These are phyloP conservation scores for Sporisorium exsertum DNA, from an alignment of 1,284 basidiomycete species.

Conservation along the genomic window DNA sequence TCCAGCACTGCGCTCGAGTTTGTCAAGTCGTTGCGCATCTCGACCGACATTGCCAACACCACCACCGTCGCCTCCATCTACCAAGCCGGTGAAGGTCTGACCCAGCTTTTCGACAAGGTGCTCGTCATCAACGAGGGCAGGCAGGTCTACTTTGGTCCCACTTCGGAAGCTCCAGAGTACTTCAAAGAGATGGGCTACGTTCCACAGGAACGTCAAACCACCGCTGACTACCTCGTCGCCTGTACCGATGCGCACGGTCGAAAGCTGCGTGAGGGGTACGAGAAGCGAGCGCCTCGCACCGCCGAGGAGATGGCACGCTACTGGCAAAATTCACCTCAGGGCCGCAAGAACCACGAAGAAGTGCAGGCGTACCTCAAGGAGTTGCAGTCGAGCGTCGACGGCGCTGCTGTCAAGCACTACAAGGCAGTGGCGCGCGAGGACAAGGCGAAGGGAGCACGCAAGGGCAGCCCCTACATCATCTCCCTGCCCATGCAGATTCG, in stretches of 20 bases:
- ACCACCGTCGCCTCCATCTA: slow-evolving; percentile 60
- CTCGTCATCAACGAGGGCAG: slow-evolving; percentile 66
- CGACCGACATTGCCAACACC: slow-evolving; percentile 45
- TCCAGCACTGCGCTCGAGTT: slow-evolving; percentile 62
- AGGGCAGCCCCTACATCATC: slow-evolving; percentile 52
- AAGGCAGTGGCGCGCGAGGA: slow-evolving; percentile 41
- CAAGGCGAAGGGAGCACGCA: slow-evolving; percentile 42
- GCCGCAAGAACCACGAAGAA: slow-evolving; percentile 42
- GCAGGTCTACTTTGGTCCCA: slow-evolving; percentile 61
- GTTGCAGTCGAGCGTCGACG: slow-evolving; percentile 16
- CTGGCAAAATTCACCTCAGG: slow-evolving; percentile 47
- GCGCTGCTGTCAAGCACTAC: slow-evolving; percentile 40
- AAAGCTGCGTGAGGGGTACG: slow-evolving; percentile 65
- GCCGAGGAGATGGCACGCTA: slow-evolving; percentile 56
- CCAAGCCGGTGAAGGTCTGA: slow-evolving; percentile 62
- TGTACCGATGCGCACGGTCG: slow-evolving; percentile 71
- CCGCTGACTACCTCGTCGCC: slow-evolving; percentile 67
- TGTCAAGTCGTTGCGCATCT: slow-evolving; percentile 56
- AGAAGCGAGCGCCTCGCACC: slow-evolving; percentile 56
- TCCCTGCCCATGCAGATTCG: slow-evolving; percentile 72
- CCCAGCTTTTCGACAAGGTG: slow-evolving; percentile 63
- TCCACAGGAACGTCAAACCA: slow-evolving; percentile 70
- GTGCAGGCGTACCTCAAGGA: slow-evolving; percentile 51
- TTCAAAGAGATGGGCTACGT: slow-evolving; percentile 67
- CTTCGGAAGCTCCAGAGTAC: slow-evolving; percentile 50